Evolutionary conservation across 1,139 yeast species (phyloP).

Genomic region (Debaryomyces subglobosus): DNA sequence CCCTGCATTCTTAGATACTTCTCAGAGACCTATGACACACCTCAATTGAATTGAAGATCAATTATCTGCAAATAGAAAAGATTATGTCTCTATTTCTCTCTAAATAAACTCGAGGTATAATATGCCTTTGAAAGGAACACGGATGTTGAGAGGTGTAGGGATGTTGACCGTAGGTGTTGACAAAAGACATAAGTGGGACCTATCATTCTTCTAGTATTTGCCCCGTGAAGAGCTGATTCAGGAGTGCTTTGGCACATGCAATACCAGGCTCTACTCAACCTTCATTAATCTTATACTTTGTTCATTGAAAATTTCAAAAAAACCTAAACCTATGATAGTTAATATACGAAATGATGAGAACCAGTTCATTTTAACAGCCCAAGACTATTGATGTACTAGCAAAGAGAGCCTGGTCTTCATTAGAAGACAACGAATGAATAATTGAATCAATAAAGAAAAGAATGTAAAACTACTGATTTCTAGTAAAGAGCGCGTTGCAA

Average conservation of each 20-base stretch:
- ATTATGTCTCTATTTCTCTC: not conserved
- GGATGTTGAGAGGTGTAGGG: conserved; percentile 6
- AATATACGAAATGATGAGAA: conserved; percentile 3
- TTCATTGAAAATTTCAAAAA: not conserved
- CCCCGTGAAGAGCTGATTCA: conserved; percentile 5
- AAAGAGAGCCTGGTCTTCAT: not conserved
- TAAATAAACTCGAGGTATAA: conserved; percentile 4
- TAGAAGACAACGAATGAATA: conserved; percentile 9
- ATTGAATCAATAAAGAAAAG: conserved; percentile 4
- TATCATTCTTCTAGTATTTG: not conserved
- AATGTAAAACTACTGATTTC: not conserved
- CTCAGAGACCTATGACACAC: not conserved
- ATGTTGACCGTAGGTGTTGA: conserved; percentile 7
- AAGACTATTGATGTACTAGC: conserved; percentile 5
- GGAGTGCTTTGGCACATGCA: not conserved
- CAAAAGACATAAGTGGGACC: not conserved
- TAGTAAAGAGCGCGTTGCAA: not conserved
- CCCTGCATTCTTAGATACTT: conserved; percentile 3
- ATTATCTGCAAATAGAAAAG: not conserved
- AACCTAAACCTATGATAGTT: not conserved
- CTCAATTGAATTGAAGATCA: not conserved
- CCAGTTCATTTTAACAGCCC: not conserved
- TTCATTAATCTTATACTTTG: not conserved
- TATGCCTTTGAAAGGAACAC: not conserved
- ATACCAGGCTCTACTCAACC: not conserved